phyloP scores from a whole-genome alignment of 2,329 filamentous ascomycete genomes.

The Colletotrichum spinosum region DNA sequence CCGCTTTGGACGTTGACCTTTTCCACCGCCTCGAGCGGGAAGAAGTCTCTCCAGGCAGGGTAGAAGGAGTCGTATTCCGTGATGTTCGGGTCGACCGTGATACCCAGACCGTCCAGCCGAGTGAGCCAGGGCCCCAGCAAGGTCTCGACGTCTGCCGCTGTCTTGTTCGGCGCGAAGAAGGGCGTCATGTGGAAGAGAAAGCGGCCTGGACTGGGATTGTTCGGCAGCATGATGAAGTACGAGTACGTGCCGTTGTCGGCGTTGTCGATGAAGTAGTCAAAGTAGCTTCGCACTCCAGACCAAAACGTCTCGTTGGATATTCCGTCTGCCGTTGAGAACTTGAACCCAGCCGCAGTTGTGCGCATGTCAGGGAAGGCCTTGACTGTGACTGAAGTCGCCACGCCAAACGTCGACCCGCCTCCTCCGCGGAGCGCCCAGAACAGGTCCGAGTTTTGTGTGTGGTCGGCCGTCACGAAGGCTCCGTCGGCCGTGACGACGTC shows the following conservation, averaged over 20 bases:
- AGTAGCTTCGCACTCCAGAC: slow-evolving; percentile 23
- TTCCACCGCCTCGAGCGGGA: slow-evolving; percentile 15
- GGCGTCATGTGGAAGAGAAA: slow-evolving; percentile 30
- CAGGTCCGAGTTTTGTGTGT: slow-evolving; percentile 62
- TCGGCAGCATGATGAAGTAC: slow-evolving; percentile 14
- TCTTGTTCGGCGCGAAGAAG: slow-evolving; percentile 36
- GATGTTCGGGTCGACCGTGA: slow-evolving; percentile 17
- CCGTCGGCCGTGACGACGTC: slow-evolving; percentile 66
- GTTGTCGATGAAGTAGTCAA: slow-evolving; percentile 22
- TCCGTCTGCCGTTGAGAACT: slow-evolving; percentile 23
- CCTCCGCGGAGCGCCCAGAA: slow-evolving; percentile 74
- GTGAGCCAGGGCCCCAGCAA: slow-evolving; percentile 25
- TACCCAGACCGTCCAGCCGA: slow-evolving; percentile 5
- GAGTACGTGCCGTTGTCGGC: slow-evolving; percentile 23
- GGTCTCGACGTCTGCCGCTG: slow-evolving; percentile 2
- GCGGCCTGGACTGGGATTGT: slow-evolving; percentile 21
- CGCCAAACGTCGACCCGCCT: slow-evolving; percentile 48
- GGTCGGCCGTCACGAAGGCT: slow-evolving; percentile 58
- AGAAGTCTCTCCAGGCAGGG: slow-evolving; percentile 28
- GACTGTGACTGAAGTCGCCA: slow-evolving; percentile 24
- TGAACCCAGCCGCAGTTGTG: slow-evolving; percentile 16
- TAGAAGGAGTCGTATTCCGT: slow-evolving; percentile 28
- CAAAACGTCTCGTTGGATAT: slow-evolving; percentile 27
- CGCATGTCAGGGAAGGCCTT: slow-evolving; percentile 15
- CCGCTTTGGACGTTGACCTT: slow-evolving; percentile 28